Base-by-base conservation (phyloP, 441 rosid genomes). In the Pelargonium fulgidum region DNA sequence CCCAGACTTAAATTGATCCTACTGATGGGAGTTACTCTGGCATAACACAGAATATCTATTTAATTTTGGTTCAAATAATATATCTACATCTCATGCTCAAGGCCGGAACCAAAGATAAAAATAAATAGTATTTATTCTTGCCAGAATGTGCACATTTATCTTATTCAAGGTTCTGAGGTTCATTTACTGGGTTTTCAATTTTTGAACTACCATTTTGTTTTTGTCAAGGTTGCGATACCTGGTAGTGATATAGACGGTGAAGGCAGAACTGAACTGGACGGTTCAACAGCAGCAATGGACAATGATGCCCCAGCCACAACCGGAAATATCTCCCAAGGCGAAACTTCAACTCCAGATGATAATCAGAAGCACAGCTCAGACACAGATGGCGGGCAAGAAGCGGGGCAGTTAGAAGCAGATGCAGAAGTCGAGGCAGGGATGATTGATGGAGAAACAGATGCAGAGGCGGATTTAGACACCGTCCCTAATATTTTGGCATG, bases 361-460 rank as follows among this genome's bases (percentile, higher is more conserved):
- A 83, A 81, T 16, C 89, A 81, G 77, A 90, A 87, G 86, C 91
- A 82, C 36, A 85, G 86, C 81, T 81, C 96, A 0, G 97, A 91
- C 26, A 78, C 85, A 0, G 92, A 89, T 24, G 80, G 65, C 0
- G 93, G 93, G 67, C 97, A 84, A 73, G 97, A 93, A 71, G 82
- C 88, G 0, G 96, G 93, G n/a, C 95, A 85, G 66, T 66, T 83
- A 24, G 96, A 91, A 67, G 87, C 84, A 6, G 90, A 89, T 10
- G 84, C 80, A 1, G 86, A 86, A 73, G 82, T 48, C 1, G 92
- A 85, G 68, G 72, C 79, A 0, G 92, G 85, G 26, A 54, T 73
- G 67, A 69, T 82, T 4, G 91, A 91, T 36, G 80, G 88, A 5
- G 97, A 91, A 81, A 83, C 92, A 1, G 97, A 94, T 68, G 85